These are phyloP conservation scores for Cladophialophora chaetospira DNA, from an alignment of 2,329 filamentous ascomycete species.

Conservation along the genomic window DNA sequence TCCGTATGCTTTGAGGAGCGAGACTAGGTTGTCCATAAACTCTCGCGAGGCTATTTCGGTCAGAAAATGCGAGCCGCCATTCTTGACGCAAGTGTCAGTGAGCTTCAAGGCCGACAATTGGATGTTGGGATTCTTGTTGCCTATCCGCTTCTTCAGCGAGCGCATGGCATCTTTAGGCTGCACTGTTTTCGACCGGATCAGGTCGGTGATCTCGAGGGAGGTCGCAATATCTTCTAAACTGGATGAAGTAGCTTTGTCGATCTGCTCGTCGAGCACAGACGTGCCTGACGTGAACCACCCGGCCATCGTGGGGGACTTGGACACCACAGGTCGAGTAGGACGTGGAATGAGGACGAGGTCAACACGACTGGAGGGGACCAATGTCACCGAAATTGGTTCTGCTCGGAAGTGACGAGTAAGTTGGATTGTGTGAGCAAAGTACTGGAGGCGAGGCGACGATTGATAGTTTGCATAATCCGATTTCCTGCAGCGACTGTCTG, in stretches of 20 bases:
- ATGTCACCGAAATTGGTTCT: no score
- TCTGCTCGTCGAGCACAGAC: conserved; percentile 92
- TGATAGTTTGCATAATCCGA: no score
- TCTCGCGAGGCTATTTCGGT: conserved; percentile 93
- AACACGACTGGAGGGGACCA: background rate
- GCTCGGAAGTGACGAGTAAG: no score
- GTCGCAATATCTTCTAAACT: conserved; percentile 96
- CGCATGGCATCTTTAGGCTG: conserved; percentile 98
- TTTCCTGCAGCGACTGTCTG: no score
- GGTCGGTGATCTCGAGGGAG: conserved; percentile 96
- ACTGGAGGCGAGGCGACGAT: no score
- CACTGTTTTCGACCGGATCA: conserved; percentile 95
- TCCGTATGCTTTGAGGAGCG: conserved; percentile 80
- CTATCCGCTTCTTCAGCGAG: conserved; percentile 88
- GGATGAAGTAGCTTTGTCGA: conserved; percentile 90
- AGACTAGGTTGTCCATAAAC: conserved; percentile 96
- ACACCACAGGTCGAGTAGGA: background rate
- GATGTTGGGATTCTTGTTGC: conserved; percentile 96
- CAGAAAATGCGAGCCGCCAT: conserved; percentile 93
- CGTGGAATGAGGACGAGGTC: background rate
- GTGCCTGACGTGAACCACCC: conserved; percentile 94
- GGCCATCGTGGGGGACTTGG: conserved; percentile 67
- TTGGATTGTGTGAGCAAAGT: no score
- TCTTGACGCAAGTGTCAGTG: conserved; percentile 98
- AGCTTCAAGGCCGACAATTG: conserved; percentile 95